A percentile compares a stretch with the other conserved stretches of the same genome.
These are phyloP conservation scores for Thermochaetoides dissita DNA, from an alignment of 2,329 filamentous ascomycete genomes.

Conservation along the genomic window DNA sequence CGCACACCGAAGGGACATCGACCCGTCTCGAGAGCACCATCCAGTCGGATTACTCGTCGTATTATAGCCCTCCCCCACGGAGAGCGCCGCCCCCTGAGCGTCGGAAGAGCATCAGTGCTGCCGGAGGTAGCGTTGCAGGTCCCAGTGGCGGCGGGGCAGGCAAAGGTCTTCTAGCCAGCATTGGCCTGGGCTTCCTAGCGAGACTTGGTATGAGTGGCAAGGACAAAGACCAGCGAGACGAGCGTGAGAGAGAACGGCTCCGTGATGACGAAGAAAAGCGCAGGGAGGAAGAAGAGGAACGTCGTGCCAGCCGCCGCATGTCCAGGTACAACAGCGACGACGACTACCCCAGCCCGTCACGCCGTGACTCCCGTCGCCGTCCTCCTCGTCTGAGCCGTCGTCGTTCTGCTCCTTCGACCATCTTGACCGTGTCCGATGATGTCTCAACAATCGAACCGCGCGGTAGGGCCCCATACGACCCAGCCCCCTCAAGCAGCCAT, in stretches of 20 bases:
- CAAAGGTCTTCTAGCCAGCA: constrained; percentile 43
- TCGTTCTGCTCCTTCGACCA: constrained; percentile 11
- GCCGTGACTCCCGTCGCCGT: constrained; percentile 23
- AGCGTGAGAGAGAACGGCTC: constrained; percentile 36
- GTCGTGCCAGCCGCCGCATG: constrained; percentile 45
- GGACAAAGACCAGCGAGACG: constrained; percentile 38
- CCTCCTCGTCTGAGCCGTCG: constrained; percentile 13
- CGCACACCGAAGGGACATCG: constrained; percentile 27
- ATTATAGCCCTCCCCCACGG: constrained; percentile 48
- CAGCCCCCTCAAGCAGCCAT: constrained; percentile 15
- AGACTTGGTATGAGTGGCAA: constrained; percentile 35
- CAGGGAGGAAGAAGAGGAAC: constrained; percentile 38
- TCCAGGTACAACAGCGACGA: constrained; percentile 53
- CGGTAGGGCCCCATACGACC: constrained; percentile 19
- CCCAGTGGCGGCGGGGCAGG: constrained; percentile 23
- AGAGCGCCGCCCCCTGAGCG: constrained; percentile 24
- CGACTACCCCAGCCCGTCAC: constrained; percentile 38
- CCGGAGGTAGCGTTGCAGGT: constrained; percentile 2
- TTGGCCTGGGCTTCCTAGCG: constrained; percentile 56
- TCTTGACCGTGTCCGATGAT: constrained; percentile 18
- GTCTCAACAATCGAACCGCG: constrained; percentile 27
- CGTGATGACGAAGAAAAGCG: constrained; percentile 18
- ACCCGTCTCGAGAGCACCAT: constrained; percentile 26
- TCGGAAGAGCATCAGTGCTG: constrained; percentile 17
- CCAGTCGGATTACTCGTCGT: constrained; percentile 46